These are phyloP conservation scores for Tricholoma sp. DNA, from an alignment of 768 basidiomycete genomes.

Conservation along the genomic window DNA sequence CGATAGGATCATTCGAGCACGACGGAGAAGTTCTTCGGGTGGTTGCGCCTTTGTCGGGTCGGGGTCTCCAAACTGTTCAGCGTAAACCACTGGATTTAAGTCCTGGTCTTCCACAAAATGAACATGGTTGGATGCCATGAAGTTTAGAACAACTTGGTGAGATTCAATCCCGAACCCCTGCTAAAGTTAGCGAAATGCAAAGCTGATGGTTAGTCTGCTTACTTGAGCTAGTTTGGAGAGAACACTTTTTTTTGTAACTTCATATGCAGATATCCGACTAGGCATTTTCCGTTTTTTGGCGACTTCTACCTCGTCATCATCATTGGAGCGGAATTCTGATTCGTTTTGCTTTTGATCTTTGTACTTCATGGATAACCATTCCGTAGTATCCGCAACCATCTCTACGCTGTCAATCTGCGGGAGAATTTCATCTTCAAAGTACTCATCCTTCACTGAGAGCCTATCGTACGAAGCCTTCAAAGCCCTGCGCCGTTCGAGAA, in stretches of 20 bases:
- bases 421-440: conserved; percentile 67
- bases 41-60: conserved; percentile 52
- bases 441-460: conserved; percentile 64
- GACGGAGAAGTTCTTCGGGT: conserved; percentile 63
- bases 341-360: conserved; percentile 64
- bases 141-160: conserved; percentile 82
- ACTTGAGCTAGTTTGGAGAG: conserved; percentile 79
- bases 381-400: conserved; percentile 83
- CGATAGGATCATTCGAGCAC: conserved; percentile 77
- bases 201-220: conserved; percentile 16
- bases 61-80: conserved; percentile 80
- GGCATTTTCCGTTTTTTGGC: conserved; percentile 73
- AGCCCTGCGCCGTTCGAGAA: conserved; percentile 66
- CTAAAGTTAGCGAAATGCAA: conserved; percentile 3
- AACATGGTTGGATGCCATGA: conserved; percentile 51
- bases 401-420: conserved; percentile 77
- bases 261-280: conserved; percentile 79
- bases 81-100: conserved; percentile 70
- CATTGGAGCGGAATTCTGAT: conserved; percentile 62
- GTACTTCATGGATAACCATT: conserved; percentile 87
- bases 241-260: conserved; percentile 75
- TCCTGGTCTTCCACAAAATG: conserved; percentile 81
- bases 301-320: conserved; percentile 53
- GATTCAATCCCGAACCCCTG: conserved; percentile 84
- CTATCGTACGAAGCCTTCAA: conserved; percentile 62